Evolutionary conservation across 1,284 basidiomycete species (phyloP).

Genomic region (Hemileia vastatrix): DNA sequence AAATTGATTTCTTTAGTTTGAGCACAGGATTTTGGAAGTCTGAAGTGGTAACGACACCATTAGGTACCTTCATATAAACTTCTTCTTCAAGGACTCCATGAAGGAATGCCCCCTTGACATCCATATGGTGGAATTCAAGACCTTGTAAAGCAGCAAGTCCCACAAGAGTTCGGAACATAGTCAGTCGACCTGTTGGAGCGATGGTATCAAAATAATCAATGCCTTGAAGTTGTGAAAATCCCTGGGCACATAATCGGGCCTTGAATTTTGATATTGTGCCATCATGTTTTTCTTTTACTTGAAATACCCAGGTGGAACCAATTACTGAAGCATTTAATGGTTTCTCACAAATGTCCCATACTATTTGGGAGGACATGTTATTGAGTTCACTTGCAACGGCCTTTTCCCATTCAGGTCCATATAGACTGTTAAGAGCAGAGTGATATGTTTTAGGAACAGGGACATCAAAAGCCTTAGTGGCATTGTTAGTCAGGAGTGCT

Average conservation of each 20-base stretch:
- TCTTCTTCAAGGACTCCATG: slow-evolving; percentile 47
- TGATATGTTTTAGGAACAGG: background rate
- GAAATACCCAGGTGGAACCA: slow-evolving; percentile 48
- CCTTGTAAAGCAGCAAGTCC: slow-evolving; percentile 44
- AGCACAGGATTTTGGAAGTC: no score
- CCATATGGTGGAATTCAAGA: slow-evolving; percentile 46
- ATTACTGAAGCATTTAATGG: no score
- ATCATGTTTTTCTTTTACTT: slow-evolving; percentile 43
- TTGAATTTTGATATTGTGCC: slow-evolving; percentile 44
- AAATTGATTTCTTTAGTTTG: no score
- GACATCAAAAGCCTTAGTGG: background rate
- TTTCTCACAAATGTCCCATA: no score
- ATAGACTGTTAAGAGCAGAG: slow-evolving; percentile 8
- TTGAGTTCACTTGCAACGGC: slow-evolving; percentile 32
- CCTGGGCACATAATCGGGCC: slow-evolving; percentile 47
- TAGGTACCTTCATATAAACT: no score
- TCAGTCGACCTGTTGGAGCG: slow-evolving; percentile 45
- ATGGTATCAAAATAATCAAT: slow-evolving; percentile 49
- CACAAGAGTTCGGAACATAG: slow-evolving; percentile 44
- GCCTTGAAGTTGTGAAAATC: slow-evolving; percentile 47
- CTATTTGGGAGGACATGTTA: no score
- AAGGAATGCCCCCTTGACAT: slow-evolving; percentile 48
- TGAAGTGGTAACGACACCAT: slow-evolving; percentile 42
- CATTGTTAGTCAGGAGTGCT: no score
- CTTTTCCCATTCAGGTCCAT: no score